Percentiles rank a stretch among this genome's conserved stretches.
phyloP scores from a whole-genome alignment of 176 grass and related monocot genomes.

The Eremochloa ophiuroides region DNA sequence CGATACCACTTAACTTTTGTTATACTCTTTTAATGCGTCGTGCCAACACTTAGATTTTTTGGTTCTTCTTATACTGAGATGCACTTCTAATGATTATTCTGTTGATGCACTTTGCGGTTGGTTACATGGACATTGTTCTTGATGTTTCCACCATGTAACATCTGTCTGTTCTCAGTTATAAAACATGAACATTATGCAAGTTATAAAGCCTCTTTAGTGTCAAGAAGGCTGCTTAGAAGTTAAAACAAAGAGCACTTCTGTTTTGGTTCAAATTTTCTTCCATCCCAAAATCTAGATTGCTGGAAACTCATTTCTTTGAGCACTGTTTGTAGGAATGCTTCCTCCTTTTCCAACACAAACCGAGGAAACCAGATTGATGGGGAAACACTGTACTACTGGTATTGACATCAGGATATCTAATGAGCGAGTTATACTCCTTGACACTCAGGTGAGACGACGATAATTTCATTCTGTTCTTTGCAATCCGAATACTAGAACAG shows the following conservation, averaged over 20 bases:
- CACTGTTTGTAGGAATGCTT: conserved; percentile 72
- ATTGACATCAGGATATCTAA: conserved; percentile 93
- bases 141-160: neutral
- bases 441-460: conserved; percentile 58
- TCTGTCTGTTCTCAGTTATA: neutral
- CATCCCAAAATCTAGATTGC: neutral
- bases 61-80: neutral
- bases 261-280: neutral
- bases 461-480: conserved; percentile 23
- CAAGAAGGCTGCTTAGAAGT: neutral
- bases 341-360: conserved; percentile 82
- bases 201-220: neutral
- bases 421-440: conserved; percentile 90
- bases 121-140: neutral
- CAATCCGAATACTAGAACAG: neutral
- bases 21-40: neutral
- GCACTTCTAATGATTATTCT: neutral
- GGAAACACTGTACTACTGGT: conserved; percentile 77
- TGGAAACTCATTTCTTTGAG: neutral
- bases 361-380: conserved; percentile 72
- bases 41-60: neutral
- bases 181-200: too few relatives aligned
- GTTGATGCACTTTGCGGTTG: neutral
- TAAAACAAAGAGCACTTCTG: neutral
- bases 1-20: neutral